Evolutionary conservation across 2,329 filamentous ascomycete species (phyloP).

Genomic region (Incumbomyces delicatus): DNA sequence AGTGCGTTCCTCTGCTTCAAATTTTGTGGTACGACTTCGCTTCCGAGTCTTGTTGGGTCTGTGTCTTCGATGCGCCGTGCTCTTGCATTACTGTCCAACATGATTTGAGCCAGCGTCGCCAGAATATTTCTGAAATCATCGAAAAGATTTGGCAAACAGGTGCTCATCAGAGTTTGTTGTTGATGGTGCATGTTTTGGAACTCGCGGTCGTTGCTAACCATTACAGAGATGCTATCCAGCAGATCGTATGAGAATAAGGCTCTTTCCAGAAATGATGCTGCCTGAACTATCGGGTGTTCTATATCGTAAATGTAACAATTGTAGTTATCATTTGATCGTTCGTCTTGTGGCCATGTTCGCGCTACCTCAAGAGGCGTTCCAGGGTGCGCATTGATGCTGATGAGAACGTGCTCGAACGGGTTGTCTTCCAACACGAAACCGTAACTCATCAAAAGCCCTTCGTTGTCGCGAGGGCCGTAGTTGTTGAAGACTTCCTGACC

Average conservation of each 20-base stretch:
- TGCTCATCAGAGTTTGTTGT: constrained; percentile 18
- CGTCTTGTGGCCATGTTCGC: constrained; percentile 23
- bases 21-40: constrained; percentile 24
- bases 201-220: constrained; percentile 34
- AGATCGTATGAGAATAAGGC: constrained; percentile 35
- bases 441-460: constrained; percentile 47
- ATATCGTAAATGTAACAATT: constrained; percentile 37
- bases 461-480: constrained; percentile 67
- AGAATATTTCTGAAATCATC: constrained; percentile 28
- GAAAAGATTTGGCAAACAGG: constrained; percentile 13
- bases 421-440: constrained; percentile 36
- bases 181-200: constrained; percentile 21
- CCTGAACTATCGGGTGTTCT: constrained; percentile 32
- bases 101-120: constrained; percentile 32
- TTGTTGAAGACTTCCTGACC: constrained; percentile 57
- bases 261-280: constrained; percentile 27
- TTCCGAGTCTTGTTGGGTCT: constrained; percentile 11
- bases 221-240: constrained; percentile 32
- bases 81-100: constrained; percentile 32
- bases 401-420: constrained; percentile 34
- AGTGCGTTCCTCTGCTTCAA: constrained; percentile 33
- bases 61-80: constrained; percentile 27
- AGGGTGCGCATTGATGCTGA: constrained; percentile 30
- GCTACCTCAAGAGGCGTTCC: constrained; percentile 30
- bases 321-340: constrained; percentile 27